A percentile compares a stretch with the other conserved stretches of the same genome.
These are phyloP conservation scores for Hypocreales sp. DNA, from an alignment of 2,329 filamentous ascomycete species.

Conservation along the genomic window DNA sequence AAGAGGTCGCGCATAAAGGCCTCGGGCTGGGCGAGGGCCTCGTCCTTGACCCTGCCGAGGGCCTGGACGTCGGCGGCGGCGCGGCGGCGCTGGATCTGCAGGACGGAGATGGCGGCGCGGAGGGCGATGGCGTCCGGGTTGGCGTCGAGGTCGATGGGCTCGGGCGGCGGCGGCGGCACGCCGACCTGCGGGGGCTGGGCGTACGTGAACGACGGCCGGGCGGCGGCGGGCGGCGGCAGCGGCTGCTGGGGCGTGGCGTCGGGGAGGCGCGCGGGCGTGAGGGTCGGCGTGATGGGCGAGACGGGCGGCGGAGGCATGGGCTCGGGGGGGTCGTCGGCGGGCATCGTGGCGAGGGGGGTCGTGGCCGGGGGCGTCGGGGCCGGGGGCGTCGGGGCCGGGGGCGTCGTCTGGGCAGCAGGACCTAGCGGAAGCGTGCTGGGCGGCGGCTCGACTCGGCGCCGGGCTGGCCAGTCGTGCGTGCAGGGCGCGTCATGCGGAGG, in stretches of 20 bases:
- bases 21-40: slow-evolving; percentile 54
- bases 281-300: slow-evolving; percentile 38
- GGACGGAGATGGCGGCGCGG: slow-evolving; percentile 67
- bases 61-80: slow-evolving; percentile 60
- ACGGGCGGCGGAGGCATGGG: slow-evolving; percentile 33
- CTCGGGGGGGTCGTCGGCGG: slow-evolving; percentile 17
- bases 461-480: too few species aligned
- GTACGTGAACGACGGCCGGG: slow-evolving; percentile 25
- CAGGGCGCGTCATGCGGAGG: too few species aligned
- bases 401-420: too few species aligned
- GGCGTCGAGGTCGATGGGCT: slow-evolving; percentile 39
- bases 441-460: too few species aligned
- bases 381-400: background rate
- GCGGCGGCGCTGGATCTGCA: slow-evolving; percentile 73
- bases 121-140: slow-evolving; percentile 84
- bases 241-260: slow-evolving; percentile 4
- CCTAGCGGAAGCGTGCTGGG: too few species aligned
- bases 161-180: slow-evolving; percentile 30
- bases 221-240: slow-evolving; percentile 7
- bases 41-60: slow-evolving; percentile 53
- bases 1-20: slow-evolving; percentile 56
- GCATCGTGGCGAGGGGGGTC: slow-evolving; percentile 11
- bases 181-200: slow-evolving; percentile 23
- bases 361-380: background rate
- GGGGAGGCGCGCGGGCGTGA: slow-evolving; percentile 19